Base-by-base conservation (phyloP, 768 basidiomycete genomes). In the Hygrophorus russula region DNA sequence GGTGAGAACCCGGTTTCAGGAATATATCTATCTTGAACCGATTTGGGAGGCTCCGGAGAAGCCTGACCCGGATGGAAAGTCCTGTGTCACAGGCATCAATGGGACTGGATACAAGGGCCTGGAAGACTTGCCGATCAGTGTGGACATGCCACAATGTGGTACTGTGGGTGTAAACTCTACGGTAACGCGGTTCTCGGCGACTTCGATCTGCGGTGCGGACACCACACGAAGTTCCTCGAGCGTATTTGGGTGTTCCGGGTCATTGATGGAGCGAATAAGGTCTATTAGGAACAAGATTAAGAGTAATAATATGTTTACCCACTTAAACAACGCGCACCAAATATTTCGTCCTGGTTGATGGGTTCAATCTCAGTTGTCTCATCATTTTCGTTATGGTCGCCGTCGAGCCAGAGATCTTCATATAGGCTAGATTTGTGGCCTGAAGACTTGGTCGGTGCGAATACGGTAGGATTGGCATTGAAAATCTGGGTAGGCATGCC, bases 141-240 rank as follows among this genome's bases (percentile, higher is more conserved):
- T 97, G 8, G 91, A 93, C 89, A 92, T 91, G 39, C 91, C 91
- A 50, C 94, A 98, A 56, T 97, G 93, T 8, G 96, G 94, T 12
- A 96, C 89, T 0, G 96, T 98, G 3, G 96, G 94, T 4, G 96
- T 98, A 56, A 98, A 93, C 56, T 94, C 91, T 49, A 99, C 82
- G 29, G 74, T 67, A 41, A 99, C 69, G 41, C 72, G 71, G 49
- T 91, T 84, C n/a, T 63, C 56, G 28, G 54, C 61, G 47, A 63
- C 68, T 36, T 49, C 64, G 46, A 97, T 81, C 55, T 98, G 93
- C 8, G 88, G 80, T 5, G 80, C 77, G 37, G 90, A 94, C 33
- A 99, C 93, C 30, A 99, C 96, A 17, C 87, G 81, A 7, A 99
- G 80, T 56, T 97, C 90, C 57, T 99, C 96, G 36, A 99, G 73